phyloP scores from a whole-genome alignment of 768 basidiomycete species.

The Gloeopeniophorella convolvens region DNA sequence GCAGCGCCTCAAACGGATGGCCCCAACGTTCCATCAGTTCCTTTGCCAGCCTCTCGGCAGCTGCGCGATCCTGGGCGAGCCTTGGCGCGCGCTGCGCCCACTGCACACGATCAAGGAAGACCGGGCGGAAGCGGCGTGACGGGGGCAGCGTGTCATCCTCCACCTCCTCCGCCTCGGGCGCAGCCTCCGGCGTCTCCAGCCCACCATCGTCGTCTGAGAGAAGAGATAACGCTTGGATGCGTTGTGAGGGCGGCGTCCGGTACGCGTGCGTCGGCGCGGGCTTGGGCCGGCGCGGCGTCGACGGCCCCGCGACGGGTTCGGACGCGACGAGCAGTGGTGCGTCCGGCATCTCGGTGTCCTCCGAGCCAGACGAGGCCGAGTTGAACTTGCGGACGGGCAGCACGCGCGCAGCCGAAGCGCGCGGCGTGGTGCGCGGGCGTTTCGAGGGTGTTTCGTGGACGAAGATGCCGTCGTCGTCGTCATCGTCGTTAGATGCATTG shows the following conservation, averaged over 20 bases:
- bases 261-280: conserved; percentile 10
- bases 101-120: conserved; percentile 17
- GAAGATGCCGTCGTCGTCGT: conserved; percentile 7
- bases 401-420: neutral
- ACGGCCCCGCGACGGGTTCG: conserved; percentile 14
- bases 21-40: conserved; percentile 13
- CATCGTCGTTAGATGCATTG: neutral
- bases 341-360: conserved; percentile 11
- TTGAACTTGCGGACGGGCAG: conserved; percentile 5
- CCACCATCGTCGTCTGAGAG: conserved; percentile 1
- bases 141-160: conserved; percentile 7
- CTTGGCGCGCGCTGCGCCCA: conserved; percentile 19
- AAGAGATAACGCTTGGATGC: conserved; percentile 5
- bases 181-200: neutral
- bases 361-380: conserved; percentile 1
- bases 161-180: neutral
- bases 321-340: neutral
- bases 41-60: conserved; percentile 6
- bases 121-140: conserved; percentile 18
- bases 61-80: conserved; percentile 12
- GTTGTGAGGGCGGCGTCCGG: conserved; percentile 15
- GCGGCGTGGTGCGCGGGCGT: conserved; percentile 9
- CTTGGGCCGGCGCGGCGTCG: conserved; percentile 13
- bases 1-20: conserved; percentile 9
- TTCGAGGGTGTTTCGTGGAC: conserved; percentile 17